These are phyloP conservation scores for Magnusiomyces ingens DNA, from an alignment of 1,139 yeast genomes.

Conservation along the genomic window DNA sequence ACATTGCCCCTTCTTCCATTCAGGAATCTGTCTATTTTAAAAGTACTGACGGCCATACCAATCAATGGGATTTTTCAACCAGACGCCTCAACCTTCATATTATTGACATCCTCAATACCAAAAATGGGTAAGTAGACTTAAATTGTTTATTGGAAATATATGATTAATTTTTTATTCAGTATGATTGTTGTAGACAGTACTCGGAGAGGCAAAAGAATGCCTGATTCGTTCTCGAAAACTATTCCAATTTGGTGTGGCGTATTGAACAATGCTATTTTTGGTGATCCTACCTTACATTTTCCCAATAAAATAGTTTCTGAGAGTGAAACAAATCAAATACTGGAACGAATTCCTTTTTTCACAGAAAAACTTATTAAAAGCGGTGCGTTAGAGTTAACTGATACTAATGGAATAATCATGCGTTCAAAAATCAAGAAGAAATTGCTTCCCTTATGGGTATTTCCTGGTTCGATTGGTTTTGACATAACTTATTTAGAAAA, in stretches of 20 bases:
- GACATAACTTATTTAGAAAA: conserved; percentile 8
- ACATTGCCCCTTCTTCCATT: conserved; percentile 43
- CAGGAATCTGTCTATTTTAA: conserved; percentile 63
- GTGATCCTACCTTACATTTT: conserved; percentile 30
- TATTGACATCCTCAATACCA: conserved; percentile 39
- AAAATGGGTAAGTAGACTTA: conserved; percentile 29
- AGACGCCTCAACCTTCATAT: conserved; percentile 70
- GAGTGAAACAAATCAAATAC: conserved; percentile 54
- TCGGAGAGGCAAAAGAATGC: conserved; percentile 72
- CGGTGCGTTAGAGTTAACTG: conserved; percentile 35
- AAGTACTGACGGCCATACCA: conserved; percentile 84
- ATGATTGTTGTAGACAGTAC: conserved; percentile 75
- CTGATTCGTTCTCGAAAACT: conserved; percentile 82
- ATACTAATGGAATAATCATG: conserved; percentile 11
- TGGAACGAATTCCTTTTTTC: conserved; percentile 43
- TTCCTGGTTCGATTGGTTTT: conserved; percentile 44
- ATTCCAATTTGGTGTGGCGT: conserved; percentile 91
- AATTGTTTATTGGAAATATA: too few species aligned
- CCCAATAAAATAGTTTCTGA: conserved; percentile 52
- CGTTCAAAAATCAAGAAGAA: conserved; percentile 40
- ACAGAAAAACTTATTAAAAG: conserved; percentile 40
- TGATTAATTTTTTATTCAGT: too few species aligned
- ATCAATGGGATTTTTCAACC: conserved; percentile 70
- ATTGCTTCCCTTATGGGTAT: conserved; percentile 63
- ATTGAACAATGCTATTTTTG: conserved; percentile 48